These are phyloP conservation scores for Cordyceps farinosa DNA, from an alignment of 2,329 filamentous ascomycete species.

Conservation along the genomic window DNA sequence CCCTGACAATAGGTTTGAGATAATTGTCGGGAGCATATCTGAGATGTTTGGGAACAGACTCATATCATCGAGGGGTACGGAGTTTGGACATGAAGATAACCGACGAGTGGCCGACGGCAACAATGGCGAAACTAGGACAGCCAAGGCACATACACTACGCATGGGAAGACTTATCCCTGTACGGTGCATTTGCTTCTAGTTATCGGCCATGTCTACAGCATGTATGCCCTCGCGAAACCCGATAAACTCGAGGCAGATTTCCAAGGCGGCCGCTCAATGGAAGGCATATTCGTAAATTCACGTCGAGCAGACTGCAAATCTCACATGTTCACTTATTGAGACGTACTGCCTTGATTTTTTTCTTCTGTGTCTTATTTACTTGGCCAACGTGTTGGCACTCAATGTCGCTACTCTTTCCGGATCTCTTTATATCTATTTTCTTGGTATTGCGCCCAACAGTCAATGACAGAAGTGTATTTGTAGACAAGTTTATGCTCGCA, in stretches of 20 bases:
- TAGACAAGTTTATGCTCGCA: constrained; percentile 7
- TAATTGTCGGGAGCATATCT: not conserved
- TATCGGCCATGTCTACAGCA: not conserved
- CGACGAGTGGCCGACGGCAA: not conserved
- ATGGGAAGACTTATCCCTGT: not conserved
- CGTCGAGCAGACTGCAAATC: no score
- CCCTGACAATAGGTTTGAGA: not conserved
- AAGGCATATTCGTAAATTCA: not conserved
- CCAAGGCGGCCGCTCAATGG: not conserved
- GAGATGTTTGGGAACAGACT: not conserved
- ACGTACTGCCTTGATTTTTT: no score
- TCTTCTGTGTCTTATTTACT: not conserved
- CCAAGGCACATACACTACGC: not conserved
- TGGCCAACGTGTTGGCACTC: not conserved
- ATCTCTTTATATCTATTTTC: no score
- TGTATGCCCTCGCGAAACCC: not conserved
- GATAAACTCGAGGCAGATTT: not conserved
- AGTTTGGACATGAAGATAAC: no score
- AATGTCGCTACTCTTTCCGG: not conserved
- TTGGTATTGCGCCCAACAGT: not conserved
- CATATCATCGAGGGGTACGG: no score
- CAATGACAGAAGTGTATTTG: not conserved
- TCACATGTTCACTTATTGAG: no score
- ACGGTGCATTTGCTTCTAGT: not conserved
- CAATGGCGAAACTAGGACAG: not conserved